Evolutionary conservation across 495 filamentous ascomycete species (phyloP).

Genomic region (Penicillium argentinense): DNA sequence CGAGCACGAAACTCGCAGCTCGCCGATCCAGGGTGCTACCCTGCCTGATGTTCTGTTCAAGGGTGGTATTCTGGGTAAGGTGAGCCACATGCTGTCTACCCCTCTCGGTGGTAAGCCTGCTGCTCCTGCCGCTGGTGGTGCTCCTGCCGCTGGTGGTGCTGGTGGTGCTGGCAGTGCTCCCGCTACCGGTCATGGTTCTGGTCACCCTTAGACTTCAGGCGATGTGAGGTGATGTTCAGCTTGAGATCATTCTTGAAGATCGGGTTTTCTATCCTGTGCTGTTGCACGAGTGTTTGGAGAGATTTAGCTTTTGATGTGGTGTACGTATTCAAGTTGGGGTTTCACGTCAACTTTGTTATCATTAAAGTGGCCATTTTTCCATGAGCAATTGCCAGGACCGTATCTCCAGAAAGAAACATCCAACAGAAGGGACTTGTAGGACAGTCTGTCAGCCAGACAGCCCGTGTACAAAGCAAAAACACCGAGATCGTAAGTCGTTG

Average conservation of each 20-base stretch:
- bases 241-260: no score
- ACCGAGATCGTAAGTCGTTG: slow-evolving; percentile 23
- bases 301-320: background rate
- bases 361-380: background rate
- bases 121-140: background rate
- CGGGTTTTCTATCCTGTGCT: no score
- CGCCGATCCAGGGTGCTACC: slow-evolving; percentile 25
- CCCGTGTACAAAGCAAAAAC: slow-evolving; percentile 10
- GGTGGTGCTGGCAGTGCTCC: slow-evolving; percentile 9
- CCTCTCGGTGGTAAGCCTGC: background rate
- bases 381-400: no score
- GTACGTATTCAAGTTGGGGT: slow-evolving; percentile 1
- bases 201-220: no score
- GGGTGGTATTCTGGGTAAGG: slow-evolving; percentile 18
- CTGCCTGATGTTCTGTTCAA: slow-evolving; percentile 18
- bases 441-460: no score
- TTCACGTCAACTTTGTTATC: background rate
- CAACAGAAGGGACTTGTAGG: no score
- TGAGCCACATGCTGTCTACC: slow-evolving; percentile 14
- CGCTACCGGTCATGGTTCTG: slow-evolving; percentile 1
- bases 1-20: slow-evolving; percentile 9
- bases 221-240: background rate
- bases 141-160: slow-evolving; percentile 3
- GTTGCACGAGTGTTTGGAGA: no score
- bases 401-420: no score